phyloP scores from a whole-genome alignment of 108 stramenopile species.

The Asterionellopsis glacialis region DNA sequence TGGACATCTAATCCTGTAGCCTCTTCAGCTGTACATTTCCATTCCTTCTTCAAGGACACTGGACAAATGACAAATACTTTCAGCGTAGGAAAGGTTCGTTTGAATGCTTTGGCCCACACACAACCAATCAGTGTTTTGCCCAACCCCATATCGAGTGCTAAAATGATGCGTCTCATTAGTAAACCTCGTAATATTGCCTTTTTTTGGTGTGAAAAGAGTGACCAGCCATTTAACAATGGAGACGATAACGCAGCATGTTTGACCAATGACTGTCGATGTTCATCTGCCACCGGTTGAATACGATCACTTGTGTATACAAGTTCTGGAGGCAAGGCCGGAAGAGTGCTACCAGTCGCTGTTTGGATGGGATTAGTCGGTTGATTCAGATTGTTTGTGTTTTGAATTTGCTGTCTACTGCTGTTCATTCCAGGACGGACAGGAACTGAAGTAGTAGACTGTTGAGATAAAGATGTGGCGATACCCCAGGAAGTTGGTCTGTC shows the following conservation, averaged over 20 bases:
- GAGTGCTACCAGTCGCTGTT: too few species aligned
- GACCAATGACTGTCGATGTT: slow-evolving; percentile 32
- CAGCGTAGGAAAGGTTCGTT: slow-evolving; percentile 35
- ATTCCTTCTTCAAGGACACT: slow-evolving; percentile 63
- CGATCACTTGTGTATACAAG: slow-evolving; percentile 12
- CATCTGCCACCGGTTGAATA: slow-evolving; percentile 32
- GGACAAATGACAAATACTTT: slow-evolving; percentile 66
- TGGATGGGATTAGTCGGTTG: too few species aligned
- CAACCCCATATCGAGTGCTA: slow-evolving; percentile 81
- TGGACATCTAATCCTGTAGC: slow-evolving; percentile 48
- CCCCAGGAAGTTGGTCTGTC: too few species aligned
- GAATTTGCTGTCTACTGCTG: too few species aligned
- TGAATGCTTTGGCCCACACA: slow-evolving; percentile 70
- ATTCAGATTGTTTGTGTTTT: too few species aligned
- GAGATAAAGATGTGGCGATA: too few species aligned
- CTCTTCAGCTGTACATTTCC: slow-evolving; percentile 61
- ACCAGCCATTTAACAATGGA: slow-evolving; percentile 74
- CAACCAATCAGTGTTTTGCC: slow-evolving; percentile 75
- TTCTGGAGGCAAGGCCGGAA: slow-evolving; percentile 18
- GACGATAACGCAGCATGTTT: slow-evolving; percentile 48
- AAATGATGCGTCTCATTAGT: slow-evolving; percentile 62
- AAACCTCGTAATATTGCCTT: slow-evolving; percentile 54
- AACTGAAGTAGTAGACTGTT: too few species aligned
- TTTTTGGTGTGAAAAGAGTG: slow-evolving; percentile 68
- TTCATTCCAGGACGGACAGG: too few species aligned